Evolutionary conservation across 768 basidiomycete genomes (phyloP).

Genomic region (Rhizopogon sp.): DNA sequence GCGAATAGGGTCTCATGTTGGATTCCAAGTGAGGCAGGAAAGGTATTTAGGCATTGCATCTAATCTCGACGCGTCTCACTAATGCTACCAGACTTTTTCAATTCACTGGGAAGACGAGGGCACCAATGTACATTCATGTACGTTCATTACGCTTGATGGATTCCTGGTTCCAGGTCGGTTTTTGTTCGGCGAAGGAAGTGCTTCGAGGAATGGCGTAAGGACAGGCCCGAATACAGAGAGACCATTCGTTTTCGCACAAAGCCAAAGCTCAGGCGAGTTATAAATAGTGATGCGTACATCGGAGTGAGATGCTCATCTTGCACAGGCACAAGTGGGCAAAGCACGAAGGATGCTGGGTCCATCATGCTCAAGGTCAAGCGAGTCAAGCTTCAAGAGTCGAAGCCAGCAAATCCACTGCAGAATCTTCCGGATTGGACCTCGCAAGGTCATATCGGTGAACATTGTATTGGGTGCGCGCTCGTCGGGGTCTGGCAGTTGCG

Average conservation of each 20-base stretch:
- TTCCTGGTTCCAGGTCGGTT: constrained; percentile 59
- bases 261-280: constrained; percentile 33
- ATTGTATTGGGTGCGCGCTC: constrained; percentile 41
- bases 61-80: constrained; percentile 4
- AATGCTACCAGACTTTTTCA: constrained; percentile 41
- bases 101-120: constrained; percentile 66
- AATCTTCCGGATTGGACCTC: constrained; percentile 32
- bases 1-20: constrained; percentile 54
- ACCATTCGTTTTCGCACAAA: constrained; percentile 55
- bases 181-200: constrained; percentile 49
- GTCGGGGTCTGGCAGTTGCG: not conserved
- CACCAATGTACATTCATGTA: constrained; percentile 46
- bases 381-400: constrained; percentile 24
- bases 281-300: not conserved
- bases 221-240: constrained; percentile 46
- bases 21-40: constrained; percentile 58
- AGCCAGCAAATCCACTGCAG: constrained; percentile 39
- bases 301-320: not conserved
- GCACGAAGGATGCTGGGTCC: constrained; percentile 39
- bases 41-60: constrained; percentile 31
- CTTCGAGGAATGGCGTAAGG: constrained; percentile 49
- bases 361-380: constrained; percentile 46
- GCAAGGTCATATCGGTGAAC: constrained; percentile 33
- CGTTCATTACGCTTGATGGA: constrained; percentile 64
- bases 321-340: constrained; percentile 16